Base-by-base conservation (phyloP, 176 grass and related monocot species). In the Rhynchospora pubera region DNA sequence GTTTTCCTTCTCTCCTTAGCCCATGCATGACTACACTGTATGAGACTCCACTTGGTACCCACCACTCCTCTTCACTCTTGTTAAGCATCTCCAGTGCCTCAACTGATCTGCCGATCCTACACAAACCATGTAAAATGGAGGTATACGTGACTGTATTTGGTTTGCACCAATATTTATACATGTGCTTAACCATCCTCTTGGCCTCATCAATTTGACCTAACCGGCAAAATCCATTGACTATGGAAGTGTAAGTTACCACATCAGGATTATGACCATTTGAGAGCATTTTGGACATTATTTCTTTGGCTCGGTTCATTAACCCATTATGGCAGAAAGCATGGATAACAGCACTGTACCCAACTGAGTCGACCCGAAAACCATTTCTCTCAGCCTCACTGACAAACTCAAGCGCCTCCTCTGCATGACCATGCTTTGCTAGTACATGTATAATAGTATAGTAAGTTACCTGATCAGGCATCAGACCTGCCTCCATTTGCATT, bases 21-120 rank as follows among this genome's bases (percentile, higher is more conserved):
- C 95, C 95, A 79, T 97, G 95, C 90, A 97, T 94, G 5, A 97
- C 79, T 15, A 91, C 95, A 65, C 95, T 94, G 51, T 93, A 97
- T 53, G 95, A 89, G 64, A 94, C 87, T 70, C 19, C 78, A 87
- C 61, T 97, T 26, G 95, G 95, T 77, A 89, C 92, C 95, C 95
- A 97, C 91, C 91, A 97, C 21, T 98, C 95, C 58, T 91, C 87
- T 82, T 80, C 87, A 0, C 95, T 94, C 80, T 87, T 94, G 57
- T 98, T 91, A 55, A 98, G 83, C 87, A 98, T 82, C 26, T 90
- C 95, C 87, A 87, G 88, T 2, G 95, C 95, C 69, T 98, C 92
- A 3, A 79, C 87, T 69, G 95, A 88, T 68, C 86, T 94, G 8
- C 89, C 89, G 67, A 89, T 75, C 86, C 69, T 94, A 86, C 95